Evolutionary conservation across 768 basidiomycete genomes (phyloP).

Genomic region (Amylocystis lapponica): DNA sequence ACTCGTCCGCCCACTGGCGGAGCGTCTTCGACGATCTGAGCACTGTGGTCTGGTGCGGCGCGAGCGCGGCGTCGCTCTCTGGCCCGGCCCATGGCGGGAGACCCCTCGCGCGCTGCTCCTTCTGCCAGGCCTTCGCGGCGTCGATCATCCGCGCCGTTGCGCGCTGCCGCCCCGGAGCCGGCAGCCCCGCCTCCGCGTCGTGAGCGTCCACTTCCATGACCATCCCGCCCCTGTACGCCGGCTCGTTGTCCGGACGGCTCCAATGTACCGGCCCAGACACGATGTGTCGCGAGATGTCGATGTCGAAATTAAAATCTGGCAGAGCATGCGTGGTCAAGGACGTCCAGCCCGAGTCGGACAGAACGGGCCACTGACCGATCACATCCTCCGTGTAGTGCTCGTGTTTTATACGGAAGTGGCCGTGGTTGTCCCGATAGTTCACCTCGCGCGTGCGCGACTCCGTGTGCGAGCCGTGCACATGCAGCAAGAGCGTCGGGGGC

Average conservation of each 20-base stretch:
- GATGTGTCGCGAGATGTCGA: slow-evolving; percentile 45
- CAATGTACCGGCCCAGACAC: slow-evolving; percentile 42
- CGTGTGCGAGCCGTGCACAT: slow-evolving; percentile 48
- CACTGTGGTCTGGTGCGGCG: slow-evolving; percentile 16
- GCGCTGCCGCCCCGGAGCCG: slow-evolving; percentile 25
- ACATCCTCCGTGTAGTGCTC: slow-evolving; percentile 57
- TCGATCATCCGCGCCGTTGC: slow-evolving; percentile 40
- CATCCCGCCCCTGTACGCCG: slow-evolving; percentile 62
- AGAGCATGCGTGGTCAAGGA: neutral
- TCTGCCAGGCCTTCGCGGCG: slow-evolving; percentile 37
- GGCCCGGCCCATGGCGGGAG: slow-evolving; percentile 43
- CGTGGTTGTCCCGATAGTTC: slow-evolving; percentile 28
- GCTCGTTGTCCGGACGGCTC: slow-evolving; percentile 57
- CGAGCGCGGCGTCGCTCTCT: neutral
- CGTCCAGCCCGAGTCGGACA: neutral
- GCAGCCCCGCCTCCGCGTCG: neutral
- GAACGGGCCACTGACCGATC: slow-evolving; percentile 27
- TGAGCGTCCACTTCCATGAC: slow-evolving; percentile 44
- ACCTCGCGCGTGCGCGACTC: slow-evolving; percentile 50
- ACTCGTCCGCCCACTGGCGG: slow-evolving; percentile 79
- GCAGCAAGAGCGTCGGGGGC: slow-evolving; percentile 41
- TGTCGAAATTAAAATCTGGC: slow-evolving; percentile 57
- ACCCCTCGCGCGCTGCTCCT: slow-evolving; percentile 41
- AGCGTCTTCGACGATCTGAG: slow-evolving; percentile 56
- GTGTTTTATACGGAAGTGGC: slow-evolving; percentile 27